Conservation (phyloP, 768 basidiomycete species). For the Termitomyces sp. region DNA sequence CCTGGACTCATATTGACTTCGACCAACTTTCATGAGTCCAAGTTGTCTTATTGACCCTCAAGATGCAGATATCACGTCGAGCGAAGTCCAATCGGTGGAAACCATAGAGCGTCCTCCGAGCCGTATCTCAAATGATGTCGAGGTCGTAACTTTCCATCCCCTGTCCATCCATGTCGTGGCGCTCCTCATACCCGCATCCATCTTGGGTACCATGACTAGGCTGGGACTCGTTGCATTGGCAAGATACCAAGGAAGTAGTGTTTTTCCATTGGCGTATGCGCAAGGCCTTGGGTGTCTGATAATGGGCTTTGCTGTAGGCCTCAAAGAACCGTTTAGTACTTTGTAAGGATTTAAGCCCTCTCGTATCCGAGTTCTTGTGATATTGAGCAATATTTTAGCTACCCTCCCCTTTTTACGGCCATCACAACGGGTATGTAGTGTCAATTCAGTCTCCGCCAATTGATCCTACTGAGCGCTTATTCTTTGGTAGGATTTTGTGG, state of each 20-base stretch:
- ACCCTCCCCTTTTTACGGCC: constrained; percentile 85
- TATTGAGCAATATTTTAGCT: constrained; percentile 43
- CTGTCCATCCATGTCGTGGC: constrained; percentile 62
- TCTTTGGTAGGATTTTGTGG: constrained; percentile 83
- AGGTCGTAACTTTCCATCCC: constrained; percentile 39
- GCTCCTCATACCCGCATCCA: constrained; percentile 75
- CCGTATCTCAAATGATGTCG: constrained; percentile 24
- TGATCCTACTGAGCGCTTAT: not conserved
- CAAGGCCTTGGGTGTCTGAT: constrained; percentile 90
- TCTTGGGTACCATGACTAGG: constrained; percentile 81
- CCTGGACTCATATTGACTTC: too few relatives aligned
- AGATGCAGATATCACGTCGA: constrained; percentile 5
- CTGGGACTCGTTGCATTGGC: constrained; percentile 75
- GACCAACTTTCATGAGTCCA: constrained; percentile 3
- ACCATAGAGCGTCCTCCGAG: constrained; percentile 33
- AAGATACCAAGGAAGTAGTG: constrained; percentile 67
- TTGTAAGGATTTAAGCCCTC: constrained; percentile 50
- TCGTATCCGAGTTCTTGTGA: not conserved
- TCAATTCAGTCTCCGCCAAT: not conserved
- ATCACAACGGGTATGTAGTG: constrained; percentile 69
- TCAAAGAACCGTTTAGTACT: constrained; percentile 69
- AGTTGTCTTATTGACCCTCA: constrained; percentile 3
- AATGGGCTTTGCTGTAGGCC: constrained; percentile 77
- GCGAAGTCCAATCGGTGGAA: constrained; percentile 25
- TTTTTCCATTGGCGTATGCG: constrained; percentile 82